Evolutionary conservation across 2,329 filamentous ascomycete genomes (phyloP), one percentile per base, ranked within the genome.

Genomic region (Colletotrichum sp.): DNA sequence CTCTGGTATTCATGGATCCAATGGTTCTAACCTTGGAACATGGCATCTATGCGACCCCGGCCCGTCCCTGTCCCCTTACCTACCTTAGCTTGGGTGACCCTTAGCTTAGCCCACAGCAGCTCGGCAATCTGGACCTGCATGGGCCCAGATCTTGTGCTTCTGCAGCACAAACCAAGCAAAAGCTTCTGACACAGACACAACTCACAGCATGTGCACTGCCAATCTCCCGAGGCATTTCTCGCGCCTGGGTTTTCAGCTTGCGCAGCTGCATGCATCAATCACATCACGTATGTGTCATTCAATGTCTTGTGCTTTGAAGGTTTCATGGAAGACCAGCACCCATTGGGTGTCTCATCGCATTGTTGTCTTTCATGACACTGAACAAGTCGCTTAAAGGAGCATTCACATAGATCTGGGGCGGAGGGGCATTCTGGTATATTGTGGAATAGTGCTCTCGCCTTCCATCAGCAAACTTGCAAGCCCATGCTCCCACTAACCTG

Each of bases 41-140:
- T 51, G 13, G 21, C 9, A n/a, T 31, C 24, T 13, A n/a, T 24
- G 29, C 34, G 33, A 57, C 33, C 29, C 58, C 31, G 36, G 21
- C 38, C 24, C 24, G 61, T 34, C 55, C 61, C 38, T 65, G 70
- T 58, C 24, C 24, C 68, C 54, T 47, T 31, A 31, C 6, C 29
- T 31, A 29, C 29, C 29, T 71, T 43, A 51, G 43, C 43, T 13
- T 63, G 33, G 57, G 65, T 34, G 21, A 55, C 33, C 57, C 57
- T 69, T 33, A 33, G 34, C 43, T 59, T 51, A 51, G n/a, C 43
- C 43, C 43, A 51, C 43, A 51, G 55, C 47, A 59, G 43, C 62
- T 70, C 33, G 55, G 61, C 34, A 47, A 61, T 65, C 71, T 73
- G 16, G 18, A 54, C 61, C 15, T 73, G 69, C 69, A 72, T 38